Base-by-base conservation (phyloP, 1,139 yeast genomes). In the Geotrichum siamense region DNA sequence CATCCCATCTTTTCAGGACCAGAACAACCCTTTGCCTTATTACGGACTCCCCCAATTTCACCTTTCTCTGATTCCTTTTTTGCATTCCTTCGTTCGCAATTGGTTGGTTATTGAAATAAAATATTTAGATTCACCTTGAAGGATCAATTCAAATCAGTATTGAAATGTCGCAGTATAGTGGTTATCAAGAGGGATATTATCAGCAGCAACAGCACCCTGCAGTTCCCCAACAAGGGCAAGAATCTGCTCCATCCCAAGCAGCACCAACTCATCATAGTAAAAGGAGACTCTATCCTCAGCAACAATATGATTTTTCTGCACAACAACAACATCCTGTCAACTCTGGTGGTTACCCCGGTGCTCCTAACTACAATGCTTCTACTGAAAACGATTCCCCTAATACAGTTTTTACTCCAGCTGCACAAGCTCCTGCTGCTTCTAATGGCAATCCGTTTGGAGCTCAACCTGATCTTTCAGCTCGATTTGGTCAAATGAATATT, bases 401-500 rank as follows among this genome's bases (percentile, higher is more conserved):
- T 3, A 32, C 49, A 3, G 47, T 47, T 15, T 47, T 47, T 38
- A 47, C 49, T 8, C 49, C 49, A 22, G 49, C 49, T n/a, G 45
- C 45, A 12, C 39, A 35, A 15, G 39, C 38, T 20, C 39, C 47
- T 4, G 31, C 27, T 3, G 25, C 41, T 10, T 29, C 43, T 25
- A 23, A 39, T 13, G 41, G 37, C 6, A 27, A 29, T 26, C 46
- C 42, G 9, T 37, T 39, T 22, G 34, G 39, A n/a, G 41, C 22
- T 19, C 45, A 30, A 17, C 48, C 41, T 30, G 55, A 52, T 36
- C 43, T 57, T 43, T 44, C 56, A 2, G 40, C 45, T 17, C 61
- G 55, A 43, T 55, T 57, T 48, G 53, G 51, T 37, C 57, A 51
- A 38, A 51, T 57, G 56, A 52, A 50, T 30, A 41, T 56, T 17